Conservation (phyloP, 2,329 filamentous ascomycete species). For the Diaporthe velutina region DNA sequence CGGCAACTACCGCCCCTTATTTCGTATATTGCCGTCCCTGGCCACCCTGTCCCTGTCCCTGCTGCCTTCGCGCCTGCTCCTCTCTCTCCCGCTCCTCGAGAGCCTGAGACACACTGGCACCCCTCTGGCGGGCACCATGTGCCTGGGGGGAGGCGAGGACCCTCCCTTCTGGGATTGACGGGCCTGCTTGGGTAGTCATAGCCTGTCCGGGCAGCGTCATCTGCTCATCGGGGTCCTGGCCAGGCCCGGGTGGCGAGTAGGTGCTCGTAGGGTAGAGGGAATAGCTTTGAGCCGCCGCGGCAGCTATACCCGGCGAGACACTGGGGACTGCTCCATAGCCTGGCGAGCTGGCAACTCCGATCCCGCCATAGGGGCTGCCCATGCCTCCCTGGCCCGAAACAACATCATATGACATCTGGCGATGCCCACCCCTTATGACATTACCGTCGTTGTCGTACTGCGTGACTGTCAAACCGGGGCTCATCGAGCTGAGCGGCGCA, state of each 20-base stretch:
- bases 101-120: constrained; percentile 33
- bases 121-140: constrained; percentile 31
- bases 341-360: constrained; percentile 11
- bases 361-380: constrained; percentile 24
- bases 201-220: constrained; percentile 21
- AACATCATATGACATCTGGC: constrained; percentile 36
- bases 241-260: constrained; percentile 15
- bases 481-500: constrained; percentile 10
- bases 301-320: constrained; percentile 35
- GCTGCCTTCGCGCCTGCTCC: constrained; percentile 19
- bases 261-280: constrained; percentile 31
- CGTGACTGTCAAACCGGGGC: constrained; percentile 34
- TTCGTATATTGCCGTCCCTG: constrained; percentile 23
- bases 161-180: not conserved
- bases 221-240: not conserved
- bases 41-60: not conserved
- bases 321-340: not conserved
- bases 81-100: constrained; percentile 11
- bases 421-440: not conserved
- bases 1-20: not conserved
- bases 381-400: constrained; percentile 22
- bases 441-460: constrained; percentile 32
- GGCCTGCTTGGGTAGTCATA: constrained; percentile 25
- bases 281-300: constrained; percentile 34
- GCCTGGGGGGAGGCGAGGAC: not conserved